Evolutionary conservation across 768 basidiomycete species (phyloP), one percentile per base, ranked within the genome.

Genomic region (Agaricus sinodeliciosus): DNA sequence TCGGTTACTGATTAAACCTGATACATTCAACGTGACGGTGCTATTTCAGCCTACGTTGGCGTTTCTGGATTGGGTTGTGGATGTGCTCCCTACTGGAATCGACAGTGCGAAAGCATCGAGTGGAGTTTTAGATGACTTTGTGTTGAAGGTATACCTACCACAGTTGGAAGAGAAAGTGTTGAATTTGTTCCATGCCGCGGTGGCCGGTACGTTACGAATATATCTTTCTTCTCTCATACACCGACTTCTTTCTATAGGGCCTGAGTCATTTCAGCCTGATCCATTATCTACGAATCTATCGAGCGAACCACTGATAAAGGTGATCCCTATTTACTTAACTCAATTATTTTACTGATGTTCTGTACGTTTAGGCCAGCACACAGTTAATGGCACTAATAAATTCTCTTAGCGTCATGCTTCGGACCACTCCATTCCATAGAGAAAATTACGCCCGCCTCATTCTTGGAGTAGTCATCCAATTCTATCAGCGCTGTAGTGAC

Each of bases 371-470:
- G 90, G 90, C 88, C 18, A 83, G 81, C 62, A 89, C 85, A 3
- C 83, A 91, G 58, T 72, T 96, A 19, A 87, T 94, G 76, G 86
- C 90, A 0, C 70, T 98, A 41, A 87, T 95, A 62, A 94, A 94
- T 60, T 94, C 90, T 0, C 72, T 98, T 4, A 95, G 93, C 60
- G 77, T 82, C 7, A 95, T 97, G 92, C 80, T 96, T 16, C 79
- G 84, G 52, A 85, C 83, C 4, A 93, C 90, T 15, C 94, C 94
- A 0, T 98, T 98, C 70, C 95, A 97, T 63, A 79, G 86, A 55
- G 95, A 98, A 67, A 94, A 86, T 63, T 96, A 97, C 65, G 85
- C 91, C 15, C 81, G 92, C n/a, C 74, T 98, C 27, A 94, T 98
- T 53, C 79, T 98, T 28, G 85, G 88, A 13, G 87, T 98, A 49